Conservation (phyloP, 345 rosid genomes). For the Salix caprea region DNA sequence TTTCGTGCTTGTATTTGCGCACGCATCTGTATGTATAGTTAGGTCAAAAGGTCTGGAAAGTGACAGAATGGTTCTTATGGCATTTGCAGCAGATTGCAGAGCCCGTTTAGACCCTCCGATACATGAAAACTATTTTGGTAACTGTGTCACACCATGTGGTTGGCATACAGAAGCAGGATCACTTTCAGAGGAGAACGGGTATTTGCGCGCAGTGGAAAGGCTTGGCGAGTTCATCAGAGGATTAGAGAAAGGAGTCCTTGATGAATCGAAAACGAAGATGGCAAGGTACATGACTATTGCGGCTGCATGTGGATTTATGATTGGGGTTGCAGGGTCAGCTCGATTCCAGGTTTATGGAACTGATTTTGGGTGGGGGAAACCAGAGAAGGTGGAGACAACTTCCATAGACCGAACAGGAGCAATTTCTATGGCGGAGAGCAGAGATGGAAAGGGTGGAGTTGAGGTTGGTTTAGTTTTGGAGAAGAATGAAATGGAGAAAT, state of each 20-base stretch:
- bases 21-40: not conserved
- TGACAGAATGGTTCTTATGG: not conserved
- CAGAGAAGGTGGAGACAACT: not conserved
- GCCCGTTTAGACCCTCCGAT: slow-evolving; percentile 3
- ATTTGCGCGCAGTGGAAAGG: too few species aligned
- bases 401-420: not conserved
- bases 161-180: too few species aligned
- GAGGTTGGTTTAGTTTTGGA: slow-evolving; percentile 3
- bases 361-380: slow-evolving; percentile 28
- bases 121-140: not conserved
- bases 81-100: not conserved
- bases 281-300: not conserved
- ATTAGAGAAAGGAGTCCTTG: not conserved
- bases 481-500: not conserved
- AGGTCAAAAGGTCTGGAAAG: not conserved
- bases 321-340: not conserved
- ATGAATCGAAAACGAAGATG: not conserved
- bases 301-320: not conserved
- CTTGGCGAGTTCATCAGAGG: too few species aligned
- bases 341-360: slow-evolving; percentile 10
- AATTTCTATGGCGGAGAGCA: not conserved
- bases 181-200: too few species aligned
- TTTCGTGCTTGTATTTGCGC: not conserved
- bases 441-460: slow-evolving; percentile 6
- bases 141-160: not conserved